Percentiles rank a stretch among this genome's conserved stretches.
Evolutionary conservation across 805 yeast genomes (phyloP).

Genomic region (Millerozyma miso): DNA sequence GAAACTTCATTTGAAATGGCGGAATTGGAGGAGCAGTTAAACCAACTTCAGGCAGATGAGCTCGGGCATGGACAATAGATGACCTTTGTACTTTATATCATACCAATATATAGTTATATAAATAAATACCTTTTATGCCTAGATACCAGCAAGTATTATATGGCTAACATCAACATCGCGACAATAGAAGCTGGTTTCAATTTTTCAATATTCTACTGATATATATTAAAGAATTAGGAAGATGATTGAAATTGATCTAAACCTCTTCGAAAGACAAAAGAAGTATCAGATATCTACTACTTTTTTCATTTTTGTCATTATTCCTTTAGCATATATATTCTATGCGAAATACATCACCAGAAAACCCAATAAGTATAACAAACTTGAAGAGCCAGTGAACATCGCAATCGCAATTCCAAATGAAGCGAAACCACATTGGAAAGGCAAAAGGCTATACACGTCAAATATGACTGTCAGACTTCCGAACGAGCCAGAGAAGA

Average conservation of each 20-base stretch:
- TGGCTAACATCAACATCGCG: too few species aligned
- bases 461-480: conserved; percentile 49
- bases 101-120: too few species aligned
- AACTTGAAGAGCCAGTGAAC: conserved; percentile 42
- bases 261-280: conserved; percentile 38
- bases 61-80: too few species aligned
- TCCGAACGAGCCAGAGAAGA: conserved; percentile 58
- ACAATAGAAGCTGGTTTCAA: too few species aligned
- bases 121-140: too few species aligned
- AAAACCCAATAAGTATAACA: conserved; percentile 37
- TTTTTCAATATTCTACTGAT: too few species aligned
- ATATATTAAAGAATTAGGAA: not conserved
- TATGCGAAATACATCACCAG: conserved; percentile 34
- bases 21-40: conserved; percentile 19
- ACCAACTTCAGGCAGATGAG: conserved; percentile 15
- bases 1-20: conserved; percentile 13
- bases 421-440: conserved; percentile 87
- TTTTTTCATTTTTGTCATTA: conserved; percentile 35
- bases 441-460: conserved; percentile 73
- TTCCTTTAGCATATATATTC: conserved; percentile 32
- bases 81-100: too few species aligned
- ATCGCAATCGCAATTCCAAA: conserved; percentile 60
- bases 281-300: conserved; percentile 44
- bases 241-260: conserved; percentile 42
- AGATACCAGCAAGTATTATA: too few species aligned